Percentiles rank a stretch among this genome's conserved stretches.
Evolutionary conservation across 2,329 filamentous ascomycete genomes (phyloP).

Genomic region (Alternaria arbusti): DNA sequence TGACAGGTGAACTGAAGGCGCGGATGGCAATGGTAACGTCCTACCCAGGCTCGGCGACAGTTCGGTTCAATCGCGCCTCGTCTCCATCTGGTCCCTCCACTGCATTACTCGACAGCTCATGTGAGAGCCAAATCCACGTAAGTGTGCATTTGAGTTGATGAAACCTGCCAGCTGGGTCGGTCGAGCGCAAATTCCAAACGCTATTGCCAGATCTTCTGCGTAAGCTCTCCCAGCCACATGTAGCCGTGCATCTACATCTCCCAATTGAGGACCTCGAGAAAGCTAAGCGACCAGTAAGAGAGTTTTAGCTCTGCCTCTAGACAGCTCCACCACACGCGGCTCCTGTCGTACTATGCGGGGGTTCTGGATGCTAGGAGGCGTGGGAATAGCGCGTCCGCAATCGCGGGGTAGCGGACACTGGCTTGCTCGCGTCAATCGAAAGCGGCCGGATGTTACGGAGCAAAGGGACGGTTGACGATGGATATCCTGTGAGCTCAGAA

Average conservation of each 20-base stretch:
- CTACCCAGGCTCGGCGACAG: neutral
- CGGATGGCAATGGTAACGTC: neutral
- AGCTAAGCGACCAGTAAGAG: constrained; percentile 12
- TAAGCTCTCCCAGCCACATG: constrained; percentile 17
- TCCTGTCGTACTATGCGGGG: constrained; percentile 28
- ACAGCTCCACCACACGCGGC: constrained; percentile 26
- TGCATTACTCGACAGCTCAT: constrained; percentile 10
- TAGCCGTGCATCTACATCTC: constrained; percentile 7
- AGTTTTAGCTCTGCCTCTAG: neutral
- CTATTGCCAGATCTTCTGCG: constrained; percentile 9
- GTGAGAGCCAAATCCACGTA: constrained; percentile 8
- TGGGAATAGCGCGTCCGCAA: constrained; percentile 17
- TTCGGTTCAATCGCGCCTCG: constrained; percentile 1
- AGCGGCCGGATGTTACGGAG: constrained; percentile 4
- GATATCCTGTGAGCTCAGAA: neutral
- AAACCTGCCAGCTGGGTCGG: constrained; percentile 22
- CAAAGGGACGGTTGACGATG: neutral
- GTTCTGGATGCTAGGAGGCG: constrained; percentile 21
- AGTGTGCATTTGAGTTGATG: constrained; percentile 13
- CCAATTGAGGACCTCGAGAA: neutral
- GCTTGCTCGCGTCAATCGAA: neutral
- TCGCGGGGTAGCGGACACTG: constrained; percentile 23
- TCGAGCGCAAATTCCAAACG: constrained; percentile 29
- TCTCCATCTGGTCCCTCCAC: constrained; percentile 6
- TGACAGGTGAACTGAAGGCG: neutral